phyloP scores from a whole-genome alignment of 345 rosid species.

The Moringa oleifera region DNA sequence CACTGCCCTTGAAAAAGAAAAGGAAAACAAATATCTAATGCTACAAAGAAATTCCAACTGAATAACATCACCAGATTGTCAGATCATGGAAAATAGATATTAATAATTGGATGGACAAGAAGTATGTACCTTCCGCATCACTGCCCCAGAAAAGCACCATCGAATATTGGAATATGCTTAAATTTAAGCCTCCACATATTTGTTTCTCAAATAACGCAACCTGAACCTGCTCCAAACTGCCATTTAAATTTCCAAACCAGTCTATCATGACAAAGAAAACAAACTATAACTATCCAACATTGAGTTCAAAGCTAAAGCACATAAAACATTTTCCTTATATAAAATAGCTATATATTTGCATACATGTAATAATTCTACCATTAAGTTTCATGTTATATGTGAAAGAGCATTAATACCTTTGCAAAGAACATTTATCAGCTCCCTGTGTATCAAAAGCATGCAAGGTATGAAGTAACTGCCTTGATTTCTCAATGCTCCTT shows the following conservation, averaged over 20 bases:
- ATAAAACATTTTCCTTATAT: too few relatives aligned
- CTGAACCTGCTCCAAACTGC: slow-evolving; percentile 96
- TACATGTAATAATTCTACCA: background rate
- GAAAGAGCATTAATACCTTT: slow-evolving; percentile 47
- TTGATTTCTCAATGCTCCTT: slow-evolving; percentile 58
- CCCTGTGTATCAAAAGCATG: slow-evolving; percentile 40
- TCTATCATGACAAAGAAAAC: slow-evolving; percentile 32
- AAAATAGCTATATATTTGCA: background rate
- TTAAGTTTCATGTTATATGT: slow-evolving; percentile 9
- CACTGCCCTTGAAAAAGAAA: too few relatives aligned
- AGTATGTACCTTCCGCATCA: slow-evolving; percentile 47
- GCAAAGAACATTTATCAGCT: slow-evolving; percentile 33
- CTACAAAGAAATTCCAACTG: too few relatives aligned
- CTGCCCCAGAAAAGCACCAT: slow-evolving; percentile 54
- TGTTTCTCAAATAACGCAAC: slow-evolving; percentile 70
- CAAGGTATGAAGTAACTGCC: slow-evolving; percentile 47
- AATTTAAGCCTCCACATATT: slow-evolving; percentile 57
- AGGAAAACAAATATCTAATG: too few relatives aligned
- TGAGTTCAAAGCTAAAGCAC: background rate
- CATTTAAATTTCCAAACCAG: slow-evolving; percentile 47
- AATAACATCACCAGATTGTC: too few relatives aligned
- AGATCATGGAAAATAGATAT: background rate
- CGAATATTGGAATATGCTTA: slow-evolving; percentile 64
- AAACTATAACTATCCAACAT: slow-evolving; percentile 1
- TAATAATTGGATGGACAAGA: background rate